phyloP scores from a whole-genome alignment of 179 eudicot species.

The Carnegiea gigantea region DNA sequence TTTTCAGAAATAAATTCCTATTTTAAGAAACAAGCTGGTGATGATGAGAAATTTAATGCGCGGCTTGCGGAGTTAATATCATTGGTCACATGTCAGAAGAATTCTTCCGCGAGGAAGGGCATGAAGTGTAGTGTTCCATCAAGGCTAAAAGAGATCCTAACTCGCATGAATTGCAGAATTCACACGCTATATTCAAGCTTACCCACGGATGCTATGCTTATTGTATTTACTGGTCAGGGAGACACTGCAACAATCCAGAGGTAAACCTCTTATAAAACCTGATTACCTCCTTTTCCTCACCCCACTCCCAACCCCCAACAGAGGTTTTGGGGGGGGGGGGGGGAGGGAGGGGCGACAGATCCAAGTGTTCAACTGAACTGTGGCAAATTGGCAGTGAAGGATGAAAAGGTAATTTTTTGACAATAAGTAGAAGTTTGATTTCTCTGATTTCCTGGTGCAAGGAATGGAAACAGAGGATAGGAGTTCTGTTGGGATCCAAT shows the following conservation, averaged over 20 bases:
- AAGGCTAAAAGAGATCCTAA: conserved; percentile 57
- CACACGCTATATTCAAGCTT: conserved; percentile 49
- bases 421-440: too few relatives aligned
- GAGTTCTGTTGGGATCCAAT: too few relatives aligned
- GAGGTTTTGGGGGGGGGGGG: too few relatives aligned
- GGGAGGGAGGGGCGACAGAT: too few relatives aligned
- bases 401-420: too few relatives aligned
- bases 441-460: too few relatives aligned
- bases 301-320: too few relatives aligned
- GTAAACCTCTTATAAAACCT: conserved; percentile 30
- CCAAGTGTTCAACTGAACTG: too few relatives aligned
- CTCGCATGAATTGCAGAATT: conserved; percentile 54
- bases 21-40: conserved; percentile 67
- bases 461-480: too few relatives aligned
- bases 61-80: conserved; percentile 79
- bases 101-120: conserved; percentile 41
- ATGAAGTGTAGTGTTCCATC: conserved; percentile 42
- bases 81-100: conserved; percentile 61
- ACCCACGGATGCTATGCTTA: conserved; percentile 68
- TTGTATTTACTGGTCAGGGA: conserved; percentile 86
- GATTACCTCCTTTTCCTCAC: background rate
- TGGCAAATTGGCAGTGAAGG: too few relatives aligned
- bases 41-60: conserved; percentile 47
- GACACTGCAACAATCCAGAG: conserved; percentile 78
- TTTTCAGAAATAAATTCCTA: conserved; percentile 64